These are phyloP conservation scores for Coprinopsis marcescibilis DNA, from an alignment of 768 basidiomycete genomes.

Conservation along the genomic window DNA sequence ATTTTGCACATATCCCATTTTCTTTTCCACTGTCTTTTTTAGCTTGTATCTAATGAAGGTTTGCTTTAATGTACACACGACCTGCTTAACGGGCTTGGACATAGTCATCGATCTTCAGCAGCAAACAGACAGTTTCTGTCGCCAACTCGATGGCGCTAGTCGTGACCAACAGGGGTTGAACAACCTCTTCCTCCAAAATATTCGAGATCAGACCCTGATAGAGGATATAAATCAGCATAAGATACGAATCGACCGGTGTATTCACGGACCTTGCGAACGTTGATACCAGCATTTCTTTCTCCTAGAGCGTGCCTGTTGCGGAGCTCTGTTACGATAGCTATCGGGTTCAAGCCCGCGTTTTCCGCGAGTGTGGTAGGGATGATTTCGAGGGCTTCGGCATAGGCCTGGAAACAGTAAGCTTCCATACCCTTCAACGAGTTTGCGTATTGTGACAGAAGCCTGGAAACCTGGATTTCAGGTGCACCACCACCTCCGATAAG, in stretches of 20 bases:
- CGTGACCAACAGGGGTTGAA: constrained; percentile 91
- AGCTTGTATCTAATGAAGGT: background rate
- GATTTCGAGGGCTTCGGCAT: constrained; percentile 95
- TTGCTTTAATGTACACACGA: too few species aligned
- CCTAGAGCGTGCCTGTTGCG: constrained; percentile 95
- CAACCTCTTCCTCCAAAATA: constrained; percentile 95
- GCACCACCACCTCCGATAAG: constrained; percentile 96
- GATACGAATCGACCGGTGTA: background rate
- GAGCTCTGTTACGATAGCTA: constrained; percentile 96
- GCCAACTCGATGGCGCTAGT: constrained; percentile 94
- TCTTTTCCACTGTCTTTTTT: background rate
- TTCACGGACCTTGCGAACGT: constrained; percentile 90
- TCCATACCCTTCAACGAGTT: constrained; percentile 97
- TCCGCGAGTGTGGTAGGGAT: constrained; percentile 97
- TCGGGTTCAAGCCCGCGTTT: constrained; percentile 97
- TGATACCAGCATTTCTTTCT: constrained; percentile 93
- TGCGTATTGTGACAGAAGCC: constrained; percentile 82
- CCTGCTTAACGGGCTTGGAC: constrained; percentile 75
- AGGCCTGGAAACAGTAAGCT: constrained; percentile 98
- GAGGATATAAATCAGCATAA: background rate
- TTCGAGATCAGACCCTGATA: constrained; percentile 90
- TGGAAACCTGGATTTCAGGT: constrained; percentile 96
- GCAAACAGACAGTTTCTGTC: constrained; percentile 94
- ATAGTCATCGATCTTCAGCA: constrained; percentile 95
- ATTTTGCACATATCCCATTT: too few species aligned